phyloP scores from a whole-genome alignment of 805 yeast species.

The Kockiozyma suomiensis region DNA sequence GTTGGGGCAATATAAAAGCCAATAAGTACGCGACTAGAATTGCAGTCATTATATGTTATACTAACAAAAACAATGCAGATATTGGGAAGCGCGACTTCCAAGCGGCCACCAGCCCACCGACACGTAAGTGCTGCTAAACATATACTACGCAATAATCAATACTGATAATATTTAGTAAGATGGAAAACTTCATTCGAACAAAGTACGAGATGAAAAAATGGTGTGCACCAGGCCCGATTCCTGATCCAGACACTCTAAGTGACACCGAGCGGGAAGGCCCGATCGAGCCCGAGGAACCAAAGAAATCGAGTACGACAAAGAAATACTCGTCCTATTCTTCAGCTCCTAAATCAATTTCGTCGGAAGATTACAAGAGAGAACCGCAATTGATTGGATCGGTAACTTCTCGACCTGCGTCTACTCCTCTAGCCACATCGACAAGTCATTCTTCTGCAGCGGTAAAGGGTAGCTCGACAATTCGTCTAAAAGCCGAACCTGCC shows the following conservation, averaged over 20 bases:
- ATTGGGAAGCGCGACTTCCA: slow-evolving; percentile 84
- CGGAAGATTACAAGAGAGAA: slow-evolving; percentile 19
- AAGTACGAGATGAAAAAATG: slow-evolving; percentile 91
- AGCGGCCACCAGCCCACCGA: slow-evolving; percentile 74
- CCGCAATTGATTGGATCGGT: slow-evolving; percentile 26
- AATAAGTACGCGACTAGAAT: slow-evolving; percentile 57
- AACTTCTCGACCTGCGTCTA: slow-evolving; percentile 28
- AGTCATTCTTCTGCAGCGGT: slow-evolving; percentile 14
- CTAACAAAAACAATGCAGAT: too few species aligned
- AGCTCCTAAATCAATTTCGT: slow-evolving; percentile 24
- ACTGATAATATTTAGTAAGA: slow-evolving; percentile 51
- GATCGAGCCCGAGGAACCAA: slow-evolving; percentile 2
- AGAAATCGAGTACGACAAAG: slow-evolving; percentile 12
- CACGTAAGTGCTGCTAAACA: slow-evolving; percentile 33
- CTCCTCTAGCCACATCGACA: slow-evolving; percentile 13
- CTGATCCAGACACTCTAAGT: slow-evolving; percentile 54
- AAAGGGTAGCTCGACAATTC: slow-evolving; percentile 30
- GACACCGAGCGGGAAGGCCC: slow-evolving; percentile 30
- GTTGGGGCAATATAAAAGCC: slow-evolving; percentile 83
- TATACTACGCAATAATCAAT: neutral
- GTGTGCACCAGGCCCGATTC: slow-evolving; percentile 58
- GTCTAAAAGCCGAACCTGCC: slow-evolving; percentile 24
- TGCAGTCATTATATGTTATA: too few species aligned
- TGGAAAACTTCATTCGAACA: slow-evolving; percentile 86
- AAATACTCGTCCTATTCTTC: slow-evolving; percentile 19